Evolutionary conservation across 2,329 filamentous ascomycete genomes (phyloP), one percentile per base, ranked within the genome.

Genomic region (Plenodomus lindquistii): DNA sequence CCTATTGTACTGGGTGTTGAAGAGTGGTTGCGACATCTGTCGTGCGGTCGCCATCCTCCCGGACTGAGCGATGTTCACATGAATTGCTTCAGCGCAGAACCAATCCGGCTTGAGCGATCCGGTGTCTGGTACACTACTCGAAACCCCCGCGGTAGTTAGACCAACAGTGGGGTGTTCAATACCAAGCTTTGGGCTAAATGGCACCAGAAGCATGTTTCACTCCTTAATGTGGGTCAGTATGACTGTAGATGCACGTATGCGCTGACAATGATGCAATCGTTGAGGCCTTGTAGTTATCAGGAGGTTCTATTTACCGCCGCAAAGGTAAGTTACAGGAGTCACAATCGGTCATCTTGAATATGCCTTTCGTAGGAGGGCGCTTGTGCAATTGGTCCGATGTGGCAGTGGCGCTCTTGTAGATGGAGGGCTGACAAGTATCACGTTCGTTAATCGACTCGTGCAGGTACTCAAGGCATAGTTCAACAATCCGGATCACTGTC

Each of bases 91-190:
- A 42, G 24, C 34, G 27, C 27, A 20, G 21, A 43, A 42, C 21
- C 21, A 15, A 17, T 46, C 35, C 38, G 37, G 34, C 21, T 21
- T 22, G 21, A 45, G 39, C 21, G 35, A 49, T 36, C 15, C 37
- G 46, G 38, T 18, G 20, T 22, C 46, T 40, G 55, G 57, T 49
- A 59, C 55, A 46, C 55, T 60, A 60, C 21, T 38, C 50, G 40
- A 44, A 45, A 40, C 38, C 40, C 44, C 42, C 48, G 43, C 54
- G 54, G 47, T 57, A 57, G 55, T n/a, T 18, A 40, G 42, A 59
- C 57, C 58, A 54, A 54, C 48, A 41, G 42, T 54, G 52, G 52
- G 22, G 20, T 29, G 41, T 44, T 18, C n/a, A 41, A 37, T 11
- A 43, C 43, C 22, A 19, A 37, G 35, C 27, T 31, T 31, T 46